phyloP scores from a whole-genome alignment of 306 rosid species.

The Astragalus glycyphyllos region DNA sequence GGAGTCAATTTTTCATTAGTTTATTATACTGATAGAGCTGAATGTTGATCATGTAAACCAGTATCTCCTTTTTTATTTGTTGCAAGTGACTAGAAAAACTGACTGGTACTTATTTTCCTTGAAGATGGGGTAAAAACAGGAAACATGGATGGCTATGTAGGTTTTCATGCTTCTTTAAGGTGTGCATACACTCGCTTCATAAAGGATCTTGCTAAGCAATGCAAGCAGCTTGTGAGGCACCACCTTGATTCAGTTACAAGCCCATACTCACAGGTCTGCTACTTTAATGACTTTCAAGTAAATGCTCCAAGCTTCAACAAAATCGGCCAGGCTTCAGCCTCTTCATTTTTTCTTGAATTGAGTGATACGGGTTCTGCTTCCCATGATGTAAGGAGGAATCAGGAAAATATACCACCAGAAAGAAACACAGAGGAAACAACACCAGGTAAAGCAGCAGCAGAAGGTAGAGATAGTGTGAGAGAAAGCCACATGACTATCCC shows the following conservation, averaged over 20 bases:
- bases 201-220: constrained; percentile 79
- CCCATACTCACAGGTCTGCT: constrained; percentile 92
- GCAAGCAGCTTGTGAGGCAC: constrained; percentile 88
- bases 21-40: not conserved
- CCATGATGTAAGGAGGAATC: constrained; percentile 58
- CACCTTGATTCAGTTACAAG: constrained; percentile 96
- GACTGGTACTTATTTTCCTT: constrained; percentile 39
- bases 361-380: constrained; percentile 64
- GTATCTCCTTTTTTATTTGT: constrained; percentile 3
- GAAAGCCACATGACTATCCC: constrained; percentile 88
- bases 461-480: constrained; percentile 63
- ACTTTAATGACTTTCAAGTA: constrained; percentile 66
- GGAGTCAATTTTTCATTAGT: not conserved
- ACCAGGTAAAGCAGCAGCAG: constrained; percentile 69
- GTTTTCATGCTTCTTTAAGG: constrained; percentile 94
- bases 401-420: constrained; percentile 89
- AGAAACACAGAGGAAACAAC: constrained; percentile 68
- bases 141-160: constrained; percentile 88
- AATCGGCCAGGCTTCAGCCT: constrained; percentile 57
- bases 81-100: constrained; percentile 37
- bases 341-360: constrained; percentile 67
- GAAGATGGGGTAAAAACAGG: constrained; percentile 74
- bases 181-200: constrained; percentile 75
- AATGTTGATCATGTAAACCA: constrained; percentile 9
- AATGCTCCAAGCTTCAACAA: constrained; percentile 58